A percentile compares a stretch with the other conserved stretches of the same genome.
Evolutionary conservation across 75 land plant species (phyloP).

Genomic region (Selaginella tamariscina): DNA sequence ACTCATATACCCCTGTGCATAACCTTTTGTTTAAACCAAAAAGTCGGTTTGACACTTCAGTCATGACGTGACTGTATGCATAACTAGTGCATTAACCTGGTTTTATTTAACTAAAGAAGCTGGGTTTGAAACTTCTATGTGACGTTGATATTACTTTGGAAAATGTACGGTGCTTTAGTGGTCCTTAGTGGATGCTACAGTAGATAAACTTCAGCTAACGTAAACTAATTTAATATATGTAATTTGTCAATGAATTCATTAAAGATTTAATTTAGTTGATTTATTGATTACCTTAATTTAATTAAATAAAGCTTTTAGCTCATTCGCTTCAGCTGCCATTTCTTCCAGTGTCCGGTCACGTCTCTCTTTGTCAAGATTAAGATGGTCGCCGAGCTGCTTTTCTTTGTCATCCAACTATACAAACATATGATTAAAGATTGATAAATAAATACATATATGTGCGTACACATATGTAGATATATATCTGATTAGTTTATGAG

Average conservation of each 20-base stretch:
- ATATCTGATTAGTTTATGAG: no score
- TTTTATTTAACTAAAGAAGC: neutral
- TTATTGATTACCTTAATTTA: neutral
- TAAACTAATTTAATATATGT: no score
- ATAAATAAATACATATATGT: neutral
- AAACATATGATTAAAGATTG: no score
- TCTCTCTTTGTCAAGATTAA: conserved; percentile 79
- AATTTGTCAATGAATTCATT: no score
- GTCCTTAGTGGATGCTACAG: neutral
- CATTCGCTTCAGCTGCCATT: conserved; percentile 78
- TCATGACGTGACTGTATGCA: no score
- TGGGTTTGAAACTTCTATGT: neutral
- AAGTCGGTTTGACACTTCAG: no score
- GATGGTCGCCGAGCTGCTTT: conserved; percentile 22
- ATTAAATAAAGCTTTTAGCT: conserved; percentile 50
- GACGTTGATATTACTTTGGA: neutral
- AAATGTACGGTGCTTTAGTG: neutral
- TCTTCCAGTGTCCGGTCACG: conserved; percentile 65
- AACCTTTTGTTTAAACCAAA: no score
- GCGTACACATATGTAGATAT: neutral
- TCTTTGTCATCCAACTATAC: conserved; percentile 12
- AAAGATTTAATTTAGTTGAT: no score
- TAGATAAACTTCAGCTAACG: no score
- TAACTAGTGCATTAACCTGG: neutral
- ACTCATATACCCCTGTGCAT: no score